phyloP scores from a whole-genome alignment of 2,329 filamentous ascomycete species.

The Fusarium circinatum region DNA sequence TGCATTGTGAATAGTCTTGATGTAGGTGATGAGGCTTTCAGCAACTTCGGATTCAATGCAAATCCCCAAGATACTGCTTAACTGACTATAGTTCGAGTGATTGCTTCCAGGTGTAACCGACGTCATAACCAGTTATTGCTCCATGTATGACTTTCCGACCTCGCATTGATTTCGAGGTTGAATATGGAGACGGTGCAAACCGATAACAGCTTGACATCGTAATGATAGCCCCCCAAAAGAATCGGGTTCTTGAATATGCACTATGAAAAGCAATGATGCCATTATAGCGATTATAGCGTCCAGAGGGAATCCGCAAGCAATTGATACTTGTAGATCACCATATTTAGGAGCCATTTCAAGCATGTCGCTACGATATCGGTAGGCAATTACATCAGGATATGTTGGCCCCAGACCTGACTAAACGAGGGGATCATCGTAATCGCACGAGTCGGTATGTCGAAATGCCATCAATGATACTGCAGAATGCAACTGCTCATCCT shows the following conservation, averaged over 20 bases:
- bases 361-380: not conserved
- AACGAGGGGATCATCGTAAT: not conserved
- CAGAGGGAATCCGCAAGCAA: not conserved
- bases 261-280: slow-evolving; percentile 12
- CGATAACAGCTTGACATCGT: not conserved
- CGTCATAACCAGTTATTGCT: not conserved
- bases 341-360: slow-evolving; percentile 5
- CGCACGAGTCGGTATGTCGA: slow-evolving; percentile 15
- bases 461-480: not conserved
- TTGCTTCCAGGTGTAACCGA: not conserved
- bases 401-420: not conserved
- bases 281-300: not conserved
- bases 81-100: not conserved
- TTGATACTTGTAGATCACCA: slow-evolving; percentile 16
- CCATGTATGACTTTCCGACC: not conserved
- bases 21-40: not conserved
- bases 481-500: not conserved
- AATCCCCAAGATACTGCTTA: not conserved
- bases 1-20: not conserved
- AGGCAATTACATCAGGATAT: slow-evolving; percentile 5
- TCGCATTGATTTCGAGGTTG: not conserved
- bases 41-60: not conserved
- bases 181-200: not conserved
- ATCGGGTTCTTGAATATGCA: slow-evolving; percentile 24
- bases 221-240: not conserved